These are phyloP conservation scores for Lactarius quietus DNA, from an alignment of 768 basidiomycete species.

Conservation along the genomic window DNA sequence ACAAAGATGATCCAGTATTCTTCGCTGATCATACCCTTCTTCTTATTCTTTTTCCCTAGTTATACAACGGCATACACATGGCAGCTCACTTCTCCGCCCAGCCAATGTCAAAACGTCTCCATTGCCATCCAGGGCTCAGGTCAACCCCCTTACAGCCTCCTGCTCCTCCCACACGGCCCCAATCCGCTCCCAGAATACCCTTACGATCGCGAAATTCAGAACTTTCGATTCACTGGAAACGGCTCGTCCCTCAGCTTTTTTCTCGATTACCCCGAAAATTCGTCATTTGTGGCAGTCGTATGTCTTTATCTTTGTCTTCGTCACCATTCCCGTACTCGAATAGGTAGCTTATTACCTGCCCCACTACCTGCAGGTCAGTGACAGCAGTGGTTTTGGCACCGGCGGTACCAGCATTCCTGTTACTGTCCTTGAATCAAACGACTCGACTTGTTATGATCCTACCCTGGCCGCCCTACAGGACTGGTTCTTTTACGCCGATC, in stretches of 20 bases:
- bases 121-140: constrained; percentile 59
- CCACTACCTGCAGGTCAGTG: constrained; percentile 47
- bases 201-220: constrained; percentile 61
- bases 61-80: no score
- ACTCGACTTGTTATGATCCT: constrained; percentile 59
- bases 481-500: constrained; percentile 60
- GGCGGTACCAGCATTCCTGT: constrained; percentile 73
- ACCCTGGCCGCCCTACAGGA: constrained; percentile 44
- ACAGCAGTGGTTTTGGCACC: constrained; percentile 56
- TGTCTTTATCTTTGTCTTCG: constrained; percentile 34
- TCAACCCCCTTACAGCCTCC: constrained; percentile 60
- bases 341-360: not conserved
- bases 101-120: no score
- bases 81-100: no score
- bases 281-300: constrained; percentile 77
- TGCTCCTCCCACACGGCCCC: constrained; percentile 66
- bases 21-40: no score
- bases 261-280: no score
- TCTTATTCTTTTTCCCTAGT: no score
- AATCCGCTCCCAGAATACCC: constrained; percentile 55
- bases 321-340: not conserved
- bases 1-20: no score
- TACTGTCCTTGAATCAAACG: constrained; percentile 47
- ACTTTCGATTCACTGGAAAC: no score
- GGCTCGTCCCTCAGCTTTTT: no score